Evolutionary conservation across 352 stramenopile species (phyloP).

Genomic region (Phytopythium kandeliae): DNA sequence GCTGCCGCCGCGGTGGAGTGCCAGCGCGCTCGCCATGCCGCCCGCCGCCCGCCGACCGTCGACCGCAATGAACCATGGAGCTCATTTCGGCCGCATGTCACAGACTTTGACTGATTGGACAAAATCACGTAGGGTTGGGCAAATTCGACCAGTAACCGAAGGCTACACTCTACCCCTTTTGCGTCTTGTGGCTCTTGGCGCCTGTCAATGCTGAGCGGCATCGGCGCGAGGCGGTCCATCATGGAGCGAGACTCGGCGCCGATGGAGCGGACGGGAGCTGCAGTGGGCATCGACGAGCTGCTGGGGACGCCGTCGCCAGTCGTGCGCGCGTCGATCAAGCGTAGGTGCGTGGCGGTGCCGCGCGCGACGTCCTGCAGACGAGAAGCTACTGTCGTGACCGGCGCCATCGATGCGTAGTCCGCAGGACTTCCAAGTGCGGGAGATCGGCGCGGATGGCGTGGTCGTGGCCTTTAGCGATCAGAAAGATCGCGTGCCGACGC

Average conservation of each 20-base stretch:
- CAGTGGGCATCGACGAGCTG: conserved; percentile 48
- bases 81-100: too few species aligned
- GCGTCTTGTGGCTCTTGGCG: not conserved
- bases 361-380: not conserved
- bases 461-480: conserved; percentile 33
- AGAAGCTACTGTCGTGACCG: too few species aligned
- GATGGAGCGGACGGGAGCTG: conserved; percentile 4
- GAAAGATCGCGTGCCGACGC: conserved; percentile 21
- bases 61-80: too few species aligned
- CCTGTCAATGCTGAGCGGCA: too few species aligned
- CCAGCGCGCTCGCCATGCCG: not conserved
- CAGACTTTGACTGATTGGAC: too few species aligned
- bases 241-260: not conserved
- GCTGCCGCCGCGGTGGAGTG: not conserved
- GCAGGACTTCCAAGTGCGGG: conserved; percentile 66
- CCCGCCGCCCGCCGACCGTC: too few species aligned
- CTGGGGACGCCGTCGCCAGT: conserved; percentile 11
- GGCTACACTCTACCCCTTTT: too few species aligned
- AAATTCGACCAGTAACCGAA: too few species aligned
- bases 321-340: conserved; percentile 38
- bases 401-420: conserved; percentile 10
- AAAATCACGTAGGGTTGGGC: too few species aligned
- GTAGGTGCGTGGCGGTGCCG: conserved; percentile 20
- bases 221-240: not conserved
- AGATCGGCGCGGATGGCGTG: conserved; percentile 38